Evolutionary conservation across 2,329 filamentous ascomycete species (phyloP).

Genomic region (Phyllachora maydis): DNA sequence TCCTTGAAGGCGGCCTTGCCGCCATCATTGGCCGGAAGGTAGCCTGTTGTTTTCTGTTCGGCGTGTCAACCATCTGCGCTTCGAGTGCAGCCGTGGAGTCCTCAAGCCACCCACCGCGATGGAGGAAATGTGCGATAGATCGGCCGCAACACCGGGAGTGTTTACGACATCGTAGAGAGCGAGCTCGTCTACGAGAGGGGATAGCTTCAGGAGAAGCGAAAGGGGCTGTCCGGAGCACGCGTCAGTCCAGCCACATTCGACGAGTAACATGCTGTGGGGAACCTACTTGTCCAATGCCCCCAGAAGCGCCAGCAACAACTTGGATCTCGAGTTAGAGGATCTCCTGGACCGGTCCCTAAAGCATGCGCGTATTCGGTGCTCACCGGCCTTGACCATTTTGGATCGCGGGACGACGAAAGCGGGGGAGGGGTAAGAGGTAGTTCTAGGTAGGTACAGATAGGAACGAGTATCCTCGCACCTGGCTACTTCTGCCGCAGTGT

Average conservation of each 20-base stretch:
- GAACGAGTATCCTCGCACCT: too few relatives aligned
- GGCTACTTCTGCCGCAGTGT: too few relatives aligned
- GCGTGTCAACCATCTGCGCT: too few relatives aligned
- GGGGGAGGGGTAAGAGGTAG: constrained; percentile 9
- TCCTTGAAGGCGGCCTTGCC: constrained; percentile 77
- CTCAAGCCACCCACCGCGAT: constrained; percentile 37
- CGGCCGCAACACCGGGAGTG: constrained; percentile 85
- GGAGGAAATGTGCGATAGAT: constrained; percentile 93
- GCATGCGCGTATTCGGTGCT: too few relatives aligned
- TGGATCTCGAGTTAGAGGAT: too few relatives aligned
- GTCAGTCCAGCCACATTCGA: constrained; percentile 6
- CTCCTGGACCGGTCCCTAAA: too few relatives aligned
- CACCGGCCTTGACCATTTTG: constrained; percentile 19
- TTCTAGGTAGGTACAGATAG: too few relatives aligned
- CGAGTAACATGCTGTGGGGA: constrained; percentile 2
- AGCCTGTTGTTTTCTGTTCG: constrained; percentile 61
- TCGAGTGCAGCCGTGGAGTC: too few relatives aligned
- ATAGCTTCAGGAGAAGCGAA: constrained; percentile 88
- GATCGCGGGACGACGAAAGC: constrained; percentile 3
- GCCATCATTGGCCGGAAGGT: constrained; percentile 69
- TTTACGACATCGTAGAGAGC: constrained; percentile 99
- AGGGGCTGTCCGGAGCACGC: constrained; percentile 50
- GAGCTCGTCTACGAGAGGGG: constrained; percentile 74
- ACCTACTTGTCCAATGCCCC: constrained; percentile 91
- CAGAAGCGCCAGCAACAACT: constrained; percentile 87